Conservation (phyloP, 768 basidiomycete genomes). For the Rhizopogon rudus region DNA sequence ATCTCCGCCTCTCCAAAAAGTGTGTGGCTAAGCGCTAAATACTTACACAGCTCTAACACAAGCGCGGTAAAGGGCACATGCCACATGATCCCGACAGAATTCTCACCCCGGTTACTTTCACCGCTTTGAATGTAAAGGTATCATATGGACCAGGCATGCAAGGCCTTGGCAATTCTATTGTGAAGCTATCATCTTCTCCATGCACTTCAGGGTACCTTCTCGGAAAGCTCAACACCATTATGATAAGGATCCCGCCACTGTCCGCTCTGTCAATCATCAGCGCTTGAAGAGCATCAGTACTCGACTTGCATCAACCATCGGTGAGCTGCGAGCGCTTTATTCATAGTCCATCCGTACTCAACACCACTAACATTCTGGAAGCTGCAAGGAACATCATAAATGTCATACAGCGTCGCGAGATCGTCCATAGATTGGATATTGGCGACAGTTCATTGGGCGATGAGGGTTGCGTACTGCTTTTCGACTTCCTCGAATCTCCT, state of each 20-base stretch:
- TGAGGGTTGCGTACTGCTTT: slow-evolving; percentile 50
- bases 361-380: slow-evolving; percentile 25
- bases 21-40: no score
- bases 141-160: not conserved
- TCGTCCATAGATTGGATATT: slow-evolving; percentile 49
- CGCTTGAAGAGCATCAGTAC: slow-evolving; percentile 22
- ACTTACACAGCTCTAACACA: no score
- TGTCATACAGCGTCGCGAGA: slow-evolving; percentile 38
- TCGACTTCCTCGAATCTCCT: slow-evolving; percentile 48
- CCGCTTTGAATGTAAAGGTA: no score
- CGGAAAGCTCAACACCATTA: slow-evolving; percentile 21
- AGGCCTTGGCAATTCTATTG: no score
- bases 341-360: not conserved
- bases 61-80: no score
- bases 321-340: slow-evolving; percentile 8
- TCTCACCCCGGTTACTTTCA: no score
- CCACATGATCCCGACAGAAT: no score
- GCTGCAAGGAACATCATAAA: slow-evolving; percentile 45
- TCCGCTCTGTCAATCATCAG: slow-evolving; percentile 19
- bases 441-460: slow-evolving; percentile 55
- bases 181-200: not conserved
- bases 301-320: slow-evolving; percentile 23
- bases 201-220: slow-evolving; percentile 22
- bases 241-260: slow-evolving; percentile 23
- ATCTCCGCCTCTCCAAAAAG: no score